Base-by-base conservation (phyloP, 2,329 filamentous ascomycete genomes). In the Colletotrichum horii region DNA sequence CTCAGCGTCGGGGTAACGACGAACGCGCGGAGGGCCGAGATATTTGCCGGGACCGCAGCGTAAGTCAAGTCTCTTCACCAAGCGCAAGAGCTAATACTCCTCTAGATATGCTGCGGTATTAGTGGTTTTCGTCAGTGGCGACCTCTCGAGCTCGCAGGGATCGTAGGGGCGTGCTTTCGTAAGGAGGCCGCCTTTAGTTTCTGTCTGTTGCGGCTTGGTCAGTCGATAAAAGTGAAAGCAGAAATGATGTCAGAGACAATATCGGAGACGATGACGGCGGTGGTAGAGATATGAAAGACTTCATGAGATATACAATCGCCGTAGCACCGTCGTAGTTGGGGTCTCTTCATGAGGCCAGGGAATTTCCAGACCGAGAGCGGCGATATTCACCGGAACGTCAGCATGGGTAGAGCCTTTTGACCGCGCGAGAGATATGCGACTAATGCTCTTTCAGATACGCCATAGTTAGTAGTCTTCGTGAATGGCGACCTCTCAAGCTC, bases 31-130 rank as follows among this genome's bases (percentile, higher is more conserved):
- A 64, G 78, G 36, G 72, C 75, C 1, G 75, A 79, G 24, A 61
- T 79, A 11, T 77, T 78, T 43, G 75, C 77, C 0, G 69, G 75
- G 6, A 78, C 77, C 0, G 77, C 77, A n/a, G 77, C 77, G 56
- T 78, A 65, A 66, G 64, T 48, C 6, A 52, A 14, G 16, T 15
- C 3, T 15, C 43, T 16, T 30, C 19, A 16, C 14, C 34, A 26
- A 1, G 5, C 4, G 2, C 16, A 19, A 30, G 2, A 30, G 0
- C 64, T 66, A 15, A 62, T 6, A 2, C 7, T 1, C 7, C 11
- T 8, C 11, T 30, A 66, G 64, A 30, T 66, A 66, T 16, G 77
- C 77, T 7, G 73, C 72, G 7, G 77, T 77, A 3, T 60, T 76
- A 36, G 76, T 77, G 4, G 76, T 78, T 2, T 77, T 77, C 34